Base-by-base conservation (phyloP, 495 filamentous ascomycete species). In the Talaromyces thailandensis region DNA sequence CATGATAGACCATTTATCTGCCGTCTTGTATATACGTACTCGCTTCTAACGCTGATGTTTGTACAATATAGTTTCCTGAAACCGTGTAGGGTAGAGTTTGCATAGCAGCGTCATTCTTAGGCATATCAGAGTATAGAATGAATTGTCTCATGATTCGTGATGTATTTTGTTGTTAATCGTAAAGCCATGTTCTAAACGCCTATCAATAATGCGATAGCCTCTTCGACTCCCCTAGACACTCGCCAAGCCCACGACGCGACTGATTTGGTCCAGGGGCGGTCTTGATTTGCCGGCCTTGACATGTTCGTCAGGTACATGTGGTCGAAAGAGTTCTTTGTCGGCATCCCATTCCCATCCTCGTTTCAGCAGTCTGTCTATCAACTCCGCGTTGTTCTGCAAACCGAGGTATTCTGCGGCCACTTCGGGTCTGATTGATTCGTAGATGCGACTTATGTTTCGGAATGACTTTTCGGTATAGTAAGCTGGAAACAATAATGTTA, bases 11-110 rank as follows among this genome's bases (percentile, higher is more conserved):
- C 59, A 74, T 76, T 73, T 70, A 55, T 55, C 69, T 72, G 72
- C 69, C 71, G 69, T 70, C 67, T 75, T 79, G 77, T 79, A 79
- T 74, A 79, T 79, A 78, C n/a, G n/a, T n/a, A n/a, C n/a, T 70
- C 75, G 73, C 71, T 74, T 73, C 68, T 1, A 53, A 55, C 51
- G 63, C 70, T 78, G n/a, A n/a, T n/a, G 68, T 68, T 70, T 75
- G 72, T 76, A 78, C 70, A 76, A 68, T 77, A 76, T 72, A 71
- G 67, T 77, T 73, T 72, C 71, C 72, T 70, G 40, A 48, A 21
- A 52, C 2, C 4, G 14, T 48, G n/a, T 8, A 16, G n/a, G 43
- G n/a, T 21, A 48, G 43, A 21, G 18, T 23, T 40, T 40, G 12
- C 35, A 11, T 16, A n/a, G 12, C 14, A 16, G 3, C 4, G 16